Percentiles rank a stretch among this genome's conserved stretches.
Conservation (phyloP, 1,284 basidiomycete genomes). For the Puccinia brachypodii region DNA sequence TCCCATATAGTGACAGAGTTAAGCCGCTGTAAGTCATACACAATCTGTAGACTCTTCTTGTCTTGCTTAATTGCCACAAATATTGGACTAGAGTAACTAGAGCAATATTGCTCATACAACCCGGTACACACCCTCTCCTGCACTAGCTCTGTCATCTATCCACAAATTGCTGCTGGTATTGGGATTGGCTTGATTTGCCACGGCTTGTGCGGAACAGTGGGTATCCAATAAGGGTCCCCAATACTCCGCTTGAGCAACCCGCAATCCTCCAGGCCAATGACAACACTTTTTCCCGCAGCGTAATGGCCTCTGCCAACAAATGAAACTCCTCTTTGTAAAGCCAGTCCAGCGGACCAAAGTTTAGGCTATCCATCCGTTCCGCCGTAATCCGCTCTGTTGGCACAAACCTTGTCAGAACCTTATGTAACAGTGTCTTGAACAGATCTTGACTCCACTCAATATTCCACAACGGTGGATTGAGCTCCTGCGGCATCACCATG, state of each 20-base stretch:
- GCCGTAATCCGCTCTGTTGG: not conserved
- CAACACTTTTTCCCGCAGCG: not conserved
- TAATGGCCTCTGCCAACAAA: not conserved
- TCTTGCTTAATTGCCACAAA: constrained; percentile 4
- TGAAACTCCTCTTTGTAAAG: not conserved
- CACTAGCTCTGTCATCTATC: not conserved
- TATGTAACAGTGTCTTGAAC: not conserved
- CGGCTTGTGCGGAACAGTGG: not conserved
- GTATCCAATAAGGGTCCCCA: constrained; percentile 8
- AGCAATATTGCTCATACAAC: constrained; percentile 10
- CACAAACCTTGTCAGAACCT: not conserved
- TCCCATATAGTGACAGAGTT: constrained; percentile 24
- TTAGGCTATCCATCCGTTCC: not conserved
- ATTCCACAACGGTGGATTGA: not conserved
- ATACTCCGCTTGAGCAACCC: not conserved
- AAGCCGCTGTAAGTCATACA: constrained; percentile 17
- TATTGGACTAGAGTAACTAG: not conserved
- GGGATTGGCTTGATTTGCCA: constrained; percentile 28
- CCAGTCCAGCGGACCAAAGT: constrained; percentile 5
- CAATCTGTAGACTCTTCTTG: not conserved
- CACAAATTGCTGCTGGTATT: not conserved
- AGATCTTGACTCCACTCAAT: not conserved
- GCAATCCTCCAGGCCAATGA: not conserved
- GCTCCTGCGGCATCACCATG: not conserved
- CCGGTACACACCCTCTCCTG: not conserved